These are phyloP conservation scores for Candida qinlingensis DNA, from an alignment of 805 yeast genomes.

Conservation along the genomic window DNA sequence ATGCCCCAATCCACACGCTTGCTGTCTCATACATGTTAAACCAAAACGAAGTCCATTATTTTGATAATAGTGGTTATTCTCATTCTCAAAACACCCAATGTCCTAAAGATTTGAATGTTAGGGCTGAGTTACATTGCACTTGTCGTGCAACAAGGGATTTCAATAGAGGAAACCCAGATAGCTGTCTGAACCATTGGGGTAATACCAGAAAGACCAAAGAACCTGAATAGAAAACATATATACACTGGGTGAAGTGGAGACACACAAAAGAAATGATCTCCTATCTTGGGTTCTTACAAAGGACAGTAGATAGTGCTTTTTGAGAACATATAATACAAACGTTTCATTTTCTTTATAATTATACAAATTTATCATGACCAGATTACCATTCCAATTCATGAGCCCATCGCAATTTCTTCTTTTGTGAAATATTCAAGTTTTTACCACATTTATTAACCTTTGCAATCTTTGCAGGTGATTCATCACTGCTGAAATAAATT, in stretches of 20 bases:
- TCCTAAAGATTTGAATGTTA: constrained; percentile 41
- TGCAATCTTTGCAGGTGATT: constrained; percentile 12
- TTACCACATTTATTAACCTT: constrained; percentile 3
- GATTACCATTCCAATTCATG: constrained; percentile 20
- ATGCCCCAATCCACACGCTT: constrained; percentile 84
- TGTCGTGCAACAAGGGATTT: constrained; percentile 36
- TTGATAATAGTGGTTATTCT: constrained; percentile 70
- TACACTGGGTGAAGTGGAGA: no score
- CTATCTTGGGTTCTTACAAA: no score
- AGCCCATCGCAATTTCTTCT: constrained; percentile 20
- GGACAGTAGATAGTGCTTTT: no score
- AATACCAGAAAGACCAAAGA: constrained; percentile 10
- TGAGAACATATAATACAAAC: no score
- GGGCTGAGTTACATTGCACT: constrained; percentile 44
- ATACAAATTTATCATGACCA: not conserved
- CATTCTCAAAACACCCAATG: constrained; percentile 59
- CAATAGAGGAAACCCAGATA: constrained; percentile 23
- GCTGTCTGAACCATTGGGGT: constrained; percentile 21
- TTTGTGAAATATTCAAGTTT: not conserved
- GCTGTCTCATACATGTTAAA: constrained; percentile 61
- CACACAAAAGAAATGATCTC: no score
- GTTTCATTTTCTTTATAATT: no score
- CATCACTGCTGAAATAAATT: constrained; percentile 6
- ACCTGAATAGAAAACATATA: no score
- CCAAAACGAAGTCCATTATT: constrained; percentile 56